Evolutionary conservation across 129 eudicot genomes (phyloP).

Genomic region (Smallanthus sonchifolius): DNA sequence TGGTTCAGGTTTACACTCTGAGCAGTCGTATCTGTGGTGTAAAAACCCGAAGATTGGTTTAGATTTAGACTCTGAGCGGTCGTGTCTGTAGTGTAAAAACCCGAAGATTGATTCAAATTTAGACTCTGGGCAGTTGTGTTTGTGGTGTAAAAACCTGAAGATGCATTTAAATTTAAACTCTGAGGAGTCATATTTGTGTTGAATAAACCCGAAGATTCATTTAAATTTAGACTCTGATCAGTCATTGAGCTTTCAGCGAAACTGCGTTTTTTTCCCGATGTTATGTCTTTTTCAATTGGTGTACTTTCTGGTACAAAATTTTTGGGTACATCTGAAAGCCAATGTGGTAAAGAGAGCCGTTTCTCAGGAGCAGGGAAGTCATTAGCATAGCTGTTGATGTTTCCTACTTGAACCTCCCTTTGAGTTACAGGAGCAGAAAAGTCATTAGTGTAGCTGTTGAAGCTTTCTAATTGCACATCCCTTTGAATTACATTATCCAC

Average conservation of each 20-base stretch:
- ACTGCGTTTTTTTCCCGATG: conserved; percentile 73
- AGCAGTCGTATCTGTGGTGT: neutral
- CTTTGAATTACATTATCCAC: conserved; percentile 15
- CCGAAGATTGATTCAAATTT: too few species aligned
- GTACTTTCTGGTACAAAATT: conserved; percentile 42
- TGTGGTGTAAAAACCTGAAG: too few species aligned
- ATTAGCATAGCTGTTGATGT: too few species aligned
- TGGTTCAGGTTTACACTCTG: neutral
- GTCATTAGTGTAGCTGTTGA: too few species aligned
- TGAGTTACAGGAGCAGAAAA: too few species aligned
- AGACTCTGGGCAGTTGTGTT: too few species aligned
- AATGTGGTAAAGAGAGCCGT: conserved; percentile 51
- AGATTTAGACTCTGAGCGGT: neutral
- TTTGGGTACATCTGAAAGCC: conserved; percentile 28
- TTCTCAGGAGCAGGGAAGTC: conserved; percentile 43
- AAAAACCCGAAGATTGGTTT: neutral
- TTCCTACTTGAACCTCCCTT: too few species aligned
- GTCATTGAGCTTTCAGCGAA: conserved; percentile 63
- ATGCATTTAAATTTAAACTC: too few species aligned
- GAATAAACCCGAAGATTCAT: neutral
- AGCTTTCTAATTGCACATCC: too few species aligned
- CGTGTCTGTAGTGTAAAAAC: too few species aligned
- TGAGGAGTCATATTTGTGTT: neutral
- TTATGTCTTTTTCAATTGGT: conserved; percentile 35
- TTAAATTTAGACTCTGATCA: neutral